Evolutionary conservation across 441 rosid species (phyloP).

Genomic region (Raphanus hybrid): DNA sequence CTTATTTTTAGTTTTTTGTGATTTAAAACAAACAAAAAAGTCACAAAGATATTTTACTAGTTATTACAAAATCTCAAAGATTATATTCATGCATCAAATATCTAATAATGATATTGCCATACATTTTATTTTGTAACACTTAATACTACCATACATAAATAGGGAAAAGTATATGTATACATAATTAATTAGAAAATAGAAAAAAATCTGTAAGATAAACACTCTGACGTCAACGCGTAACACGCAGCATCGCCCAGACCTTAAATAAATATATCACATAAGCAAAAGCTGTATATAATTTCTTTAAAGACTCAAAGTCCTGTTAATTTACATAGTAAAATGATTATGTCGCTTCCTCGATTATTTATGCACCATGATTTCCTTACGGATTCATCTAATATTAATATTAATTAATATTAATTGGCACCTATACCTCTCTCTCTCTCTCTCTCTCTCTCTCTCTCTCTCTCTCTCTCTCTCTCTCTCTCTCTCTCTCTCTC

Average conservation of each 20-base stretch:
- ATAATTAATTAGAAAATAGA: neutral
- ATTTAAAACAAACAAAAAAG: too few species aligned
- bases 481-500: neutral
- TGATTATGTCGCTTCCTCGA: neutral
- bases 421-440: neutral
- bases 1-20: neutral
- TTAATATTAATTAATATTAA: slow-evolving; percentile 6
- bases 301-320: neutral
- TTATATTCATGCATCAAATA: neutral
- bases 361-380: slow-evolving; percentile 8
- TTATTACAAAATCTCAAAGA: neutral
- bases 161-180: neutral
- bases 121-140: neutral
- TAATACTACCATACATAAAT: neutral
- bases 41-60: neutral
- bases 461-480: neutral
- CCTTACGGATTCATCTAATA: slow-evolving; percentile 16
- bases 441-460: neutral
- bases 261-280: neutral
- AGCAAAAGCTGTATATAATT: neutral
- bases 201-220: neutral
- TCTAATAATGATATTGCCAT: neutral
- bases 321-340: neutral
- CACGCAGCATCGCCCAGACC: slow-evolving; percentile 9
- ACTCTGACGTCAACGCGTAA: slow-evolving; percentile 13